Base-by-base conservation (phyloP, 176 grass and related monocot species). In the Oryza coarctata region DNA sequence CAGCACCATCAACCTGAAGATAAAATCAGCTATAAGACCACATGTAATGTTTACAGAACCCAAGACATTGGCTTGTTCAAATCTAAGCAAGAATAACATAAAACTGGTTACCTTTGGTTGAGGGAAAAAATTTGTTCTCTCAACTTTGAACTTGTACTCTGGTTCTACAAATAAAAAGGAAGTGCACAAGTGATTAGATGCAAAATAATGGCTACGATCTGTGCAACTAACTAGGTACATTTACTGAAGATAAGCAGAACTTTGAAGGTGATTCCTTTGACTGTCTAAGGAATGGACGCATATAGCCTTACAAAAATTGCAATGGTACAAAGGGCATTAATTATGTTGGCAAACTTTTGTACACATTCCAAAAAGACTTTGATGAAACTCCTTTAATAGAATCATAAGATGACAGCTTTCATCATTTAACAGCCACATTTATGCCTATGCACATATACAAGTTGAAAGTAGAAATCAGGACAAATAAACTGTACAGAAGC, bases 121-220 rank as follows among this genome's bases (percentile, higher is more conserved):
- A 84, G 92, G 95, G 80, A 93, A 98, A 77, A 98, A 95, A 69
- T 93, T 93, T 55, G 85, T 74, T 72, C 87, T 91, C 79, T 86
- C 87, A 69, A 98, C 95, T 84, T 88, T 91, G 61, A 93, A 90
- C 64, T 84, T 95, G 82, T 98, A 98, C 31, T 93, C 90, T 67
- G 92, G 92, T 95, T 91, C 95, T 98, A 68, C 10, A 82, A 71
- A 86, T 58, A 85, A 72, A 85, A 90, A 82, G 6, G 41, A 78
- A 80, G 75, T 73, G 12, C 1, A 22, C 47, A 6, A 14, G 31
- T 67, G 14, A 67, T 29, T 20, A 88, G 23, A 76, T 78, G 65
- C 39, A 52, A 68, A 38, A 61, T 44, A 68, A 32, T 20, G 15
- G 64, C 3, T 64, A 27, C 50, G 35, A 68, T 80, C 3, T 30